These are phyloP conservation scores for Aspergillus spinulosporus DNA, from an alignment of 2,329 filamentous ascomycete species.

Conservation along the genomic window DNA sequence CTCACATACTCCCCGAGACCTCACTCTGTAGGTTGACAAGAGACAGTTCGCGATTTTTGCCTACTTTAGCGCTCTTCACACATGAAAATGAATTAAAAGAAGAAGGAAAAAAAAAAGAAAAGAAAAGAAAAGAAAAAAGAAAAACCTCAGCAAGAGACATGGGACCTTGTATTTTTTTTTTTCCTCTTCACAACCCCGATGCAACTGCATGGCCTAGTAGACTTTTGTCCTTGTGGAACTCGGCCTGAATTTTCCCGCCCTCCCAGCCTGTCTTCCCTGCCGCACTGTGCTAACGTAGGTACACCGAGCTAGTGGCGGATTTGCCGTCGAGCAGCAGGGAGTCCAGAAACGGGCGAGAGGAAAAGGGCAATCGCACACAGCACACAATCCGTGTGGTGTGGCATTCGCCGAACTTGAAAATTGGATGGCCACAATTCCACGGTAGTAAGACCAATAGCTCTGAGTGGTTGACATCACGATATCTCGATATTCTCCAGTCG, in stretches of 20 bases:
- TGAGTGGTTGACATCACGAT: slow-evolving; percentile 7
- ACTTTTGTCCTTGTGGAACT: neutral
- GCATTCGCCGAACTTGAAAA: neutral
- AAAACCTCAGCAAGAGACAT: too few species aligned
- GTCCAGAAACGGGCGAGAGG: neutral
- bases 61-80: too few species aligned
- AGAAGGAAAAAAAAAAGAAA: too few species aligned
- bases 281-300: slow-evolving; percentile 8
- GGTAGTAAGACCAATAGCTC: neutral
- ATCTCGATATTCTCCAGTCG: neutral
- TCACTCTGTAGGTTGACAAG: neutral
- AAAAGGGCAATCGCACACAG: neutral
- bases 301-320: slow-evolving; percentile 9
- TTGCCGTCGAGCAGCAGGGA: slow-evolving; percentile 4
- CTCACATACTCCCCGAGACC: neutral
- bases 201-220: neutral
- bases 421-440: neutral
- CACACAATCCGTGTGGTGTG: neutral
- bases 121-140: too few species aligned
- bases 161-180: too few species aligned
- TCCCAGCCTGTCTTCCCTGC: neutral
- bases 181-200: too few species aligned
- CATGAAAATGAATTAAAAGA: too few species aligned
- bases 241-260: neutral
- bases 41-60: too few species aligned